Conservation (phyloP, 2,329 filamentous ascomycete genomes). For the Cytospora piceae region DNA sequence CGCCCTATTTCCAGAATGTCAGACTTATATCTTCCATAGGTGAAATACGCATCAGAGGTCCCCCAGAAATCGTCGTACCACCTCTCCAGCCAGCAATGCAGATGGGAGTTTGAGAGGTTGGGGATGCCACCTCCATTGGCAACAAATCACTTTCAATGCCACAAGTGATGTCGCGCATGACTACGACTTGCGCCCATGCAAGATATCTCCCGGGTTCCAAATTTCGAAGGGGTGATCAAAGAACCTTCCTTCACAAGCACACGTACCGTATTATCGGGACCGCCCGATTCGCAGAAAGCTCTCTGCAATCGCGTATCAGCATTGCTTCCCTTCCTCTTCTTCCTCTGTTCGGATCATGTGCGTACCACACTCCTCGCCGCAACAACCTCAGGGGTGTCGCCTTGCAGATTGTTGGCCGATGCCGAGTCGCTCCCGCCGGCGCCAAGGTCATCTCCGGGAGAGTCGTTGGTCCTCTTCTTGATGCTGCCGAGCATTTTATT, state of each 20-base stretch:
- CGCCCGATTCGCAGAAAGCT: conserved; percentile 79
- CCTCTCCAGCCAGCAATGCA: background rate
- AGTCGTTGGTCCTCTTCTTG: conserved; percentile 46
- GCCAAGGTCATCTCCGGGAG: conserved; percentile 19
- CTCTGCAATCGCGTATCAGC: conserved; percentile 53
- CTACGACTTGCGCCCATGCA: background rate
- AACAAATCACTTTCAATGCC: background rate
- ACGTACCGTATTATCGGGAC: conserved; percentile 59
- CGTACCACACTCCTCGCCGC: conserved; percentile 69
- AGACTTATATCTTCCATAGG: conserved; percentile 26
- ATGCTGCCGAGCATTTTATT: conserved; percentile 61
- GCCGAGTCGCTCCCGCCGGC: conserved; percentile 28
- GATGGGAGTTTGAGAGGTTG: background rate
- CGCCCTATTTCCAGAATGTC: conserved; percentile 56
- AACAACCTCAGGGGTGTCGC: conserved; percentile 69
- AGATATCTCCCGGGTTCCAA: background rate
- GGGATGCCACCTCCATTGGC: background rate
- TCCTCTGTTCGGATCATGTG: conserved; percentile 16
- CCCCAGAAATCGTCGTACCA: background rate
- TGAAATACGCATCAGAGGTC: background rate
- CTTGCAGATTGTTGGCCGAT: conserved; percentile 38
- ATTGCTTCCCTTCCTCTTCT: conserved; percentile 6
- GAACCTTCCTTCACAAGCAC: background rate
- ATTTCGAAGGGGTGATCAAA: background rate
- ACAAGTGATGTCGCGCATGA: background rate